A percentile compares a stretch with the other conserved stretches of the same genome.
Evolutionary conservation across 1,139 yeast species (phyloP).

Genomic region (Debaryomycetaceae sp.): DNA sequence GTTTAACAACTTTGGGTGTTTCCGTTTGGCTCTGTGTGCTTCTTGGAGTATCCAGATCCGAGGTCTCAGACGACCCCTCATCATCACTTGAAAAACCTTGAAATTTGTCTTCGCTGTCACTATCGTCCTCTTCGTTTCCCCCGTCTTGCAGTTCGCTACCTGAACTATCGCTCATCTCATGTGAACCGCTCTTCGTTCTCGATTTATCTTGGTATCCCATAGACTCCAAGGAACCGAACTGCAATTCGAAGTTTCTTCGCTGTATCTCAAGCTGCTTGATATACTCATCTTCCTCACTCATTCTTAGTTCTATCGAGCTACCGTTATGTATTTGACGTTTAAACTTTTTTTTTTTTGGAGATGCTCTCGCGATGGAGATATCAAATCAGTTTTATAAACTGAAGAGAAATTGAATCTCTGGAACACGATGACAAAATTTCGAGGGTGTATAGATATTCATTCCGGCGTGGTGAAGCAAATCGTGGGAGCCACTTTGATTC

Average conservation of each 20-base stretch:
- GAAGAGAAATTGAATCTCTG: background rate
- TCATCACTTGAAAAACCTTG: conserved; percentile 14
- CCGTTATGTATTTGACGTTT: too few relatives aligned
- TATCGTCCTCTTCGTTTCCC: conserved; percentile 4
- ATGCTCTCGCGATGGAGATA: background rate
- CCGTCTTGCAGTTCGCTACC: background rate
- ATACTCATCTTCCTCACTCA: conserved; percentile 40
- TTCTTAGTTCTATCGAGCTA: conserved; percentile 2
- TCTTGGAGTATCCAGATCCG: conserved; percentile 23
- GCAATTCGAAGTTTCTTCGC: conserved; percentile 62
- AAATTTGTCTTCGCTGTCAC: conserved; percentile 12
- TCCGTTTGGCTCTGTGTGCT: background rate
- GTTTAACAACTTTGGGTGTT: conserved; percentile 33
- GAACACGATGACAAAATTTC: conserved; percentile 69
- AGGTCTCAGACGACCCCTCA: conserved; percentile 11
- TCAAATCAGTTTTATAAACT: background rate
- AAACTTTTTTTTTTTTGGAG: background rate
- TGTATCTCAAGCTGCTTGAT: conserved; percentile 51
- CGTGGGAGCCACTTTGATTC: conserved; percentile 83
- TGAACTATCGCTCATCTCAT: conserved; percentile 5
- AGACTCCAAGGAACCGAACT: conserved; percentile 60
- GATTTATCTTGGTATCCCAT: conserved; percentile 60
- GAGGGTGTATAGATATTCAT: conserved; percentile 95
- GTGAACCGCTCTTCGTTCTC: conserved; percentile 14
- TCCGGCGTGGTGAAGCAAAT: conserved; percentile 94